Evolutionary conservation across 345 rosid genomes (phyloP).

Genomic region (Conringia planisiliqua): DNA sequence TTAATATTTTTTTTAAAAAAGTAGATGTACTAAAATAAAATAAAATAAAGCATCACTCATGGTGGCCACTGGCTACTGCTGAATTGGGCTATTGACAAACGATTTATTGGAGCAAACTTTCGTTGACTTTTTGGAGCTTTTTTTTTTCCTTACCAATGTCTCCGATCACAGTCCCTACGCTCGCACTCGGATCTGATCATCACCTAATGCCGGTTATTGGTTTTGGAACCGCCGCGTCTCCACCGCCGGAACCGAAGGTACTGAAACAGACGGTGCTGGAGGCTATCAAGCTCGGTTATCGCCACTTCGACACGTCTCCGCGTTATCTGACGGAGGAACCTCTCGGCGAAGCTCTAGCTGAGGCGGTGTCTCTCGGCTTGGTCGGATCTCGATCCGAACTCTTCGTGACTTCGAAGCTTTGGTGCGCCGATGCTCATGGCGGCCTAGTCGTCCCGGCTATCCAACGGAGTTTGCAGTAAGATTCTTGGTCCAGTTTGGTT

Average conservation of each 20-base stretch:
- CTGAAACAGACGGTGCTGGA: slow-evolving; percentile 32
- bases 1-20: too few relatives aligned
- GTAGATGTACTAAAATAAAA: too few relatives aligned
- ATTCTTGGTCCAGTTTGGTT: background rate
- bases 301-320: slow-evolving; percentile 74
- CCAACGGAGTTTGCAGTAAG: slow-evolving; percentile 34
- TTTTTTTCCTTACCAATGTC: background rate
- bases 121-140: background rate
- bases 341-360: slow-evolving; percentile 51
- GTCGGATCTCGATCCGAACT: slow-evolving; percentile 46
- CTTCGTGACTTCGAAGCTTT: slow-evolving; percentile 64
- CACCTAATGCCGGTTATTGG: slow-evolving; percentile 43
- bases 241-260: slow-evolving; percentile 18
- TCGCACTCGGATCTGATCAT: slow-evolving; percentile 19
- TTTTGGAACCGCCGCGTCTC: slow-evolving; percentile 39
- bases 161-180: background rate
- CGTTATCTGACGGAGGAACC: slow-evolving; percentile 49
- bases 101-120: background rate
- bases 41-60: too few relatives aligned
- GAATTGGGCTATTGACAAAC: background rate
- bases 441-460: slow-evolving; percentile 54
- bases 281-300: slow-evolving; percentile 50
- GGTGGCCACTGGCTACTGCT: too few relatives aligned
- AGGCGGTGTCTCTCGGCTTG: slow-evolving; percentile 42
- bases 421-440: slow-evolving; percentile 49